Conservation (phyloP, 305 asterid genomes). For the Ajuga reptans region DNA sequence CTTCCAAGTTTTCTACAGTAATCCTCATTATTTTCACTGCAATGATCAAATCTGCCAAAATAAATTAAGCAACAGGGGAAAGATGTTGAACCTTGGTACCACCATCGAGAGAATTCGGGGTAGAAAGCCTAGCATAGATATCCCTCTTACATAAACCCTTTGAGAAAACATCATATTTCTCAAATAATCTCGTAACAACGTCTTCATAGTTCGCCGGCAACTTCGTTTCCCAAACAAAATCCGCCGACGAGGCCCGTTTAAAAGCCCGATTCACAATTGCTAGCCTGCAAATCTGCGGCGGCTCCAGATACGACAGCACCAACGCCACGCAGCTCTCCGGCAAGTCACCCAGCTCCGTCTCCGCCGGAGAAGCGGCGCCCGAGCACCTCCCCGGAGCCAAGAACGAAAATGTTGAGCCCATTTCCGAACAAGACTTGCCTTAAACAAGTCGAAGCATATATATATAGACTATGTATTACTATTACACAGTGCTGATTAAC, state of each 20-base stretch:
- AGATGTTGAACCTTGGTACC: conserved; percentile 44
- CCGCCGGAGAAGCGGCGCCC: conserved; percentile 19
- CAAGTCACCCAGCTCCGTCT: conserved; percentile 55
- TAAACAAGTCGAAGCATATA: no score
- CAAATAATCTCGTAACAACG: conserved; percentile 47
- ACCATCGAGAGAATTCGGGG: conserved; percentile 52
- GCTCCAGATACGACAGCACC: conserved; percentile 63
- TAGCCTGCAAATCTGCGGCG: conserved; percentile 72
- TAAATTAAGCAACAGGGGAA: no score
- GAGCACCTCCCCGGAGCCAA: conserved; percentile 16
- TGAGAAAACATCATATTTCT: conserved; percentile 16
- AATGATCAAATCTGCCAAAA: no score
- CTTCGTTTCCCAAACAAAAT: conserved; percentile 83
- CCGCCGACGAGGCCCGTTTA: conserved; percentile 62
- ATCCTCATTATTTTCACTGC: no score
- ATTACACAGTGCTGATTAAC: background rate
- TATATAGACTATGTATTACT: no score
- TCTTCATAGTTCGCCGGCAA: conserved; percentile 57
- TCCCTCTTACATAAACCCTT: conserved; percentile 55
- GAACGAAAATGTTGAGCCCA: conserved; percentile 57
- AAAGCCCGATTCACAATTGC: conserved; percentile 64
- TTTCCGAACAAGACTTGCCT: conserved; percentile 1
- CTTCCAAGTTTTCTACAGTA: no score
- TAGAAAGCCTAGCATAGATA: conserved; percentile 53
- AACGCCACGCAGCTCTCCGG: conserved; percentile 81